Base-by-base conservation (phyloP, 139 green algal species). In the Coelastrella sp. region DNA sequence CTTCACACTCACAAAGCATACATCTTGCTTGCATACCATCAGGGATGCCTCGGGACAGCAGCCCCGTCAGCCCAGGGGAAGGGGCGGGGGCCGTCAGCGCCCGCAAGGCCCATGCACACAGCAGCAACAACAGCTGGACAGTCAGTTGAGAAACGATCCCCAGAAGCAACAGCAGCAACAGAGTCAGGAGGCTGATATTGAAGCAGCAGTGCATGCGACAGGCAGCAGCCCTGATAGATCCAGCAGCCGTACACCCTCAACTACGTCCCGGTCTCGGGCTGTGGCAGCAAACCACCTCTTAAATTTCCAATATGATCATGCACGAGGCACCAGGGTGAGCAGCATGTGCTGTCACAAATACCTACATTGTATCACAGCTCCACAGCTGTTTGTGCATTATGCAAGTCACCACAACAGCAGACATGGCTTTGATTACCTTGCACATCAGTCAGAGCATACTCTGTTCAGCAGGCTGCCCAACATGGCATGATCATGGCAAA, bases 251-350 rank as follows among this genome's bases (percentile, higher is more conserved):
- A 20, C 20, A 27, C 59, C 73, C 14, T 25, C 84, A 14, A 56
- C 73, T 20, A 76, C 56, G 7, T 6, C 19, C 56, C 57, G 61
- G 70, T 68, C 82, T 66, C 82, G 78, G 63, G 27, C 75, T 68
- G 27, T 91, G 24, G 75, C 25, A 22, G 94, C 94, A 22, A 96
- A 96, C 78, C 90, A 95, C 82, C 84, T 96, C 73, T 93, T 96
- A 14, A 96, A 96, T 84, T 96, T 96, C 85, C 84, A 89, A 72
- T 94, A 95, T 75, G 79, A 94, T 15, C 80, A 86, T 14, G 9
- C 20, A 19, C 89, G 89, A 12, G 15, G 15, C 60, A 57, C 8
- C 9, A 15, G 85, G 74, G 85, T 90, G 56, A 61, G 85, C 19
- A 49, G 35, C 35, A 49, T 49, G 35, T 49, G 35, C 35, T 49